Evolutionary conservation across 1,284 basidiomycete species (phyloP).

Genomic region (Athelia psychrophila): DNA sequence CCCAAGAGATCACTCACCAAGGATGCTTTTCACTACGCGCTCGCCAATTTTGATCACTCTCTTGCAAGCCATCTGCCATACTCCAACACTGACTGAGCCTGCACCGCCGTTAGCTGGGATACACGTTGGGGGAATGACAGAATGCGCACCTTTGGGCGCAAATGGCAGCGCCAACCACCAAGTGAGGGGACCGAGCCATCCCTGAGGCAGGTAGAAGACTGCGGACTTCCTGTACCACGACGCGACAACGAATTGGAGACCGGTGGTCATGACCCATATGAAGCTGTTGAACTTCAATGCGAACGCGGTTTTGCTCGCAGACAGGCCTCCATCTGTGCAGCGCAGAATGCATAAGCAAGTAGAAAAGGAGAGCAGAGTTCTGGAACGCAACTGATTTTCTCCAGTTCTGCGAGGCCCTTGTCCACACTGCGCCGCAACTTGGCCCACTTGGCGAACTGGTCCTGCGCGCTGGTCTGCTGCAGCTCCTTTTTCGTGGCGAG

Average conservation of each 20-base stretch:
- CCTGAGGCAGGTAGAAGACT: slow-evolving; percentile 88
- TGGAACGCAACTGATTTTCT: slow-evolving; percentile 75
- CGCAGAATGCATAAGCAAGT: neutral
- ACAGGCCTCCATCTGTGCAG: slow-evolving; percentile 66
- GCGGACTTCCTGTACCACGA: slow-evolving; percentile 88
- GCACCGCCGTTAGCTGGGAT: slow-evolving; percentile 4
- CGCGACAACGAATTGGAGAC: slow-evolving; percentile 77
- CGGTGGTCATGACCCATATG: slow-evolving; percentile 83
- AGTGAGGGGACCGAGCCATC: slow-evolving; percentile 82
- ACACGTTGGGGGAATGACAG: neutral
- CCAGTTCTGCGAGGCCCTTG: slow-evolving; percentile 91
- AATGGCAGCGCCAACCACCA: slow-evolving; percentile 86
- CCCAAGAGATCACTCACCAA: neutral
- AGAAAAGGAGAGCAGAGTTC: slow-evolving; percentile 1
- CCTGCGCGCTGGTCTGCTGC: slow-evolving; percentile 88
- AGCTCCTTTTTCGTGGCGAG: slow-evolving; percentile 84
- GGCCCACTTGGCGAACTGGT: slow-evolving; percentile 99
- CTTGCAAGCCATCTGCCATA: slow-evolving; percentile 90
- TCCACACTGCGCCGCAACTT: slow-evolving; percentile 90
- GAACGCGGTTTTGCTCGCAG: slow-evolving; percentile 66
- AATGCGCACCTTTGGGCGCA: slow-evolving; percentile 64
- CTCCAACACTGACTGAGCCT: slow-evolving; percentile 86
- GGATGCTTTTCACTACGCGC: slow-evolving; percentile 60
- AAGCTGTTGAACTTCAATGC: slow-evolving; percentile 69
- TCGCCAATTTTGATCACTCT: slow-evolving; percentile 73